Base-by-base conservation (phyloP, 805 yeast species). In the Candida ortonii region DNA sequence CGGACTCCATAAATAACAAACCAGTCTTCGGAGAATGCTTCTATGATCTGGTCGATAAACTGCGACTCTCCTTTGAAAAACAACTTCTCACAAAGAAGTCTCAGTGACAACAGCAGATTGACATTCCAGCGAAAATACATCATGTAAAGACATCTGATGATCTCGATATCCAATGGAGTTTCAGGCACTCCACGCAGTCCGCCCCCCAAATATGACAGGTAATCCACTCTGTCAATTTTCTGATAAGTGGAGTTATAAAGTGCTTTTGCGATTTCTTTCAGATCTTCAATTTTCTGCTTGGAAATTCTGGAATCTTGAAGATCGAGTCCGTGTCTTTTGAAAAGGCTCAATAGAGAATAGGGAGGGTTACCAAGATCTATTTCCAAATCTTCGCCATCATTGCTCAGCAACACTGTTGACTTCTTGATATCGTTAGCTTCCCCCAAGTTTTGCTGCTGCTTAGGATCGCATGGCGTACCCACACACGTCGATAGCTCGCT, bases 31-130 rank as follows among this genome's bases (percentile, higher is more conserved):
- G 93, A 73, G 51, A 84, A 80, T 3, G 79, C 69, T 27, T 82
- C 80, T 36, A 87, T 62, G 19, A 86, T 71, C 30, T 84, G 70
- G 57, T 85, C 93, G 33, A 86, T 77, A 49, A 81, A 83, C 49
- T 83, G 89, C 3, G 93, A 78, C 59, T 87, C 95, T 6, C 90
- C 95, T 50, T 77, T 76, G 49, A 87, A 68, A 58, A 80, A 82
- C n/a, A 86, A 53, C 44, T 69, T 73, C 23, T 71, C 68, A 46
- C 94, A 85, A 20, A 86, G 62, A 28, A 58, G 57, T 20, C 87
- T 63, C 12, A 87, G 67, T 1, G 87, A 66, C 2, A 59, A 56
- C 25, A 84, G 61, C 28, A 86, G 59, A 37, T 75, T 72, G n/a
- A 64, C 49, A 30, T 70, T 68, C 56, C 70, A 61, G 30, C 60